A percentile compares a stretch with the other conserved stretches of the same genome.
Conservation (phyloP, 2,329 filamentous ascomycete species). For the Aspergillus thermomutatus region DNA sequence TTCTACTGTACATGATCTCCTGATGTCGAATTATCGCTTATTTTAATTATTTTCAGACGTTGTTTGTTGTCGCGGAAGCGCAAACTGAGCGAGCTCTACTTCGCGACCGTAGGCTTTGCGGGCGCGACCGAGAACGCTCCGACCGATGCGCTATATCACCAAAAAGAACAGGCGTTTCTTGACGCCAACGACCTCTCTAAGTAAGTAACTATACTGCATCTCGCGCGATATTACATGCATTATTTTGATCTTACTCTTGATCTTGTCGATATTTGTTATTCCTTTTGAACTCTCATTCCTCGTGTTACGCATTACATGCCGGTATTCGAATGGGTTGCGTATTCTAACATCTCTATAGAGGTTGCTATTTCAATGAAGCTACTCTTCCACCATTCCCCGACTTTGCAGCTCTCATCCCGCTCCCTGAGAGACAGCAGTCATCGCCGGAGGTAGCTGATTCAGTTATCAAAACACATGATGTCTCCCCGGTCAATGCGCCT, state of each 20-base stretch:
- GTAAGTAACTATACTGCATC: constrained; percentile 40
- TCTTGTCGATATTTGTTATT: not conserved
- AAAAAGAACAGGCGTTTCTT: constrained; percentile 53
- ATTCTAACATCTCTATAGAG: constrained; percentile 39
- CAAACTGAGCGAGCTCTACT: constrained; percentile 84
- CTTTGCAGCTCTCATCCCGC: constrained; percentile 28
- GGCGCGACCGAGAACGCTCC: constrained; percentile 52
- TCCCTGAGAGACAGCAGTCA: constrained; percentile 24
- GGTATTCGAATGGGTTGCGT: not conserved
- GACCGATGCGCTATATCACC: constrained; percentile 51
- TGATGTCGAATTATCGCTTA: constrained; percentile 33
- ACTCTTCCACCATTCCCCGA: constrained; percentile 46
- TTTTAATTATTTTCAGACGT: constrained; percentile 39
- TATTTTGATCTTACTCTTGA: constrained; percentile 7
- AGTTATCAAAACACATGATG: constrained; percentile 29
- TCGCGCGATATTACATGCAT: not conserved
- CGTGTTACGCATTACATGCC: constrained; percentile 1
- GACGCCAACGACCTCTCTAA: constrained; percentile 56
- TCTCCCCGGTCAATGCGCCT: constrained; percentile 16
- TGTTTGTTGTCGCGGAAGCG: constrained; percentile 79
- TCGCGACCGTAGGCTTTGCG: constrained; percentile 63
- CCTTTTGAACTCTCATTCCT: not conserved
- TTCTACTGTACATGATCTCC: constrained; percentile 12
- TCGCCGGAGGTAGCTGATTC: constrained; percentile 38
- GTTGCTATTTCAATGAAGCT: constrained; percentile 55